Percentiles rank a stretch among this genome's conserved stretches.
Conservation (phyloP, 2,329 filamentous ascomycete genomes). For the Colletotrichum australisinense region DNA sequence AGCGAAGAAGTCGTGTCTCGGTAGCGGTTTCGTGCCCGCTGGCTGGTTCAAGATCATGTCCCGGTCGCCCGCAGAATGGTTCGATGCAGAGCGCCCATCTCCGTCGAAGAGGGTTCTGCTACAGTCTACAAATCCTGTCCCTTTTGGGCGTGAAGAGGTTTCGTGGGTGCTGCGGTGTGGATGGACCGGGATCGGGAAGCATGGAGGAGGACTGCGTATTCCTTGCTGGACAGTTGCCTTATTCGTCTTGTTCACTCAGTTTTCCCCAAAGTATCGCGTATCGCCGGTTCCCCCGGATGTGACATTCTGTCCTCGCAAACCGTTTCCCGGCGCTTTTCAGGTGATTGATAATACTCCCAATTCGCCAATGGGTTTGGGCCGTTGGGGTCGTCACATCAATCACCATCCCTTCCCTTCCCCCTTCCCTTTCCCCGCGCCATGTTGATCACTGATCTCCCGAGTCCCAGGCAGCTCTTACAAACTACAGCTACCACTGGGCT, state of each 20-base stretch:
- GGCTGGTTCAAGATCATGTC: background rate
- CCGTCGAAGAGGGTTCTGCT: conserved; percentile 8
- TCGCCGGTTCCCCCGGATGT: background rate
- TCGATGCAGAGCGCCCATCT: conserved; percentile 29
- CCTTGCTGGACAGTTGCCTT: background rate
- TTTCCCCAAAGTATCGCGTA: background rate
- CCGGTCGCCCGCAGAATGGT: conserved; percentile 31
- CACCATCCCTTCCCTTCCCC: background rate
- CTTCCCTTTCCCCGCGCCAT: background rate
- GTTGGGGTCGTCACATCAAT: background rate
- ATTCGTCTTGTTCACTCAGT: background rate
- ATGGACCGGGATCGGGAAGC: conserved; percentile 10
- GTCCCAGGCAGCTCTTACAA: background rate
- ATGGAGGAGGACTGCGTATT: background rate
- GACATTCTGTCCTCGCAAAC: background rate
- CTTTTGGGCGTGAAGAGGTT: background rate
- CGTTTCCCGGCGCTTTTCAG: background rate
- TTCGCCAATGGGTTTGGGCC: background rate
- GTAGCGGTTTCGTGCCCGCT: background rate
- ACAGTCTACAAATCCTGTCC: background rate
- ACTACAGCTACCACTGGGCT: background rate
- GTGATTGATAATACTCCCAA: conserved; percentile 8
- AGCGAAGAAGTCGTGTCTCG: background rate
- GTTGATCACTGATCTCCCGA: background rate
- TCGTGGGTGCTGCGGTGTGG: background rate